Percentiles rank a stretch among this genome's conserved stretches.
Evolutionary conservation across 176 grass and related monocot species (phyloP).

Genomic region (Rhynchospora tenuis): DNA sequence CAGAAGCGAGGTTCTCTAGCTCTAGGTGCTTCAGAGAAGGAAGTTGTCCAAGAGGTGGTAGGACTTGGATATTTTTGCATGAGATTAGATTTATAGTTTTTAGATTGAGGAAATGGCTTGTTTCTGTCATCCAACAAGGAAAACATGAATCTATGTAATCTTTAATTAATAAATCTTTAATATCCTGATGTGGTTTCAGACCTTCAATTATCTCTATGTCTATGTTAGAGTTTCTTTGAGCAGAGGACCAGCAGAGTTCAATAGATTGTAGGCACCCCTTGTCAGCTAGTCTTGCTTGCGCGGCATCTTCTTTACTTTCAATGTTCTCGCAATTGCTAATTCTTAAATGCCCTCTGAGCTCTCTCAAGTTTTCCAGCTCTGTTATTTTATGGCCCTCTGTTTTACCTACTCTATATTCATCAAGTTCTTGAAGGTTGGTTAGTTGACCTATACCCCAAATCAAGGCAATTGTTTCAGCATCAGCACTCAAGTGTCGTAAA

Average conservation of each 20-base stretch:
- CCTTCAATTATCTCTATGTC: slow-evolving; percentile 25
- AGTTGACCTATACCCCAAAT: slow-evolving; percentile 29
- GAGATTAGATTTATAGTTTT: slow-evolving; percentile 25
- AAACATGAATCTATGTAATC: slow-evolving; percentile 34
- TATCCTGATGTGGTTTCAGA: slow-evolving; percentile 28
- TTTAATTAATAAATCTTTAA: slow-evolving; percentile 37
- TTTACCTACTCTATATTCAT: slow-evolving; percentile 39
- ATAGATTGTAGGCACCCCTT: slow-evolving; percentile 28
- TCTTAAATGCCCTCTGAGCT: no score
- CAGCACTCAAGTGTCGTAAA: slow-evolving; percentile 22
- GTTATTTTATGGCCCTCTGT: slow-evolving; percentile 21
- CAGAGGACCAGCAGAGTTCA: background rate
- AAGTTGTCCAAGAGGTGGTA: slow-evolving; percentile 47
- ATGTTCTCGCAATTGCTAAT: no score
- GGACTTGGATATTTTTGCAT: slow-evolving; percentile 26
- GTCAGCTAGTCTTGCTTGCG: background rate
- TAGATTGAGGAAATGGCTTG: background rate
- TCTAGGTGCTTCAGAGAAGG: slow-evolving; percentile 25
- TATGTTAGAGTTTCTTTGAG: background rate
- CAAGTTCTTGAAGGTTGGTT: background rate
- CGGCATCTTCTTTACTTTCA: no score
- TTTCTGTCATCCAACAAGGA: slow-evolving; percentile 25
- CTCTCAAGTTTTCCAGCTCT: background rate
- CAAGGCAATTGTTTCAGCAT: slow-evolving; percentile 25
- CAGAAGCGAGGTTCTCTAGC: slow-evolving; percentile 23